Evolutionary conservation across 306 rosid genomes (phyloP).

Genomic region (Cicer chorassanicum): DNA sequence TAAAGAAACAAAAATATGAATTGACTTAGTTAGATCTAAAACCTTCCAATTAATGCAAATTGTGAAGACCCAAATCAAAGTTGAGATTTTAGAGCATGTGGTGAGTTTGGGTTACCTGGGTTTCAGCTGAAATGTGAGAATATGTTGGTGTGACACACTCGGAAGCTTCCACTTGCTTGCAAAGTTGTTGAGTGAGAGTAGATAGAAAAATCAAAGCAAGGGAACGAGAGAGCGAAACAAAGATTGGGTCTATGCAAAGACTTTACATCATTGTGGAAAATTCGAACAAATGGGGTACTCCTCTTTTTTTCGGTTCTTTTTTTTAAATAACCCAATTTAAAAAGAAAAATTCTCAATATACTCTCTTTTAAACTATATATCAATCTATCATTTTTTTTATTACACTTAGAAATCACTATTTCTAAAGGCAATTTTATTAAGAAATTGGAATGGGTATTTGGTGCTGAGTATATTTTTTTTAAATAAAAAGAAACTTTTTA

Average conservation of each 20-base stretch:
- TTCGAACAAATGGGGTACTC: neutral
- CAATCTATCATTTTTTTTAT: no score
- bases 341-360: no score
- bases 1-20: neutral
- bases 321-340: no score
- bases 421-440: no score
- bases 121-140: slow-evolving; percentile 37
- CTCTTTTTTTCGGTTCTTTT: no score
- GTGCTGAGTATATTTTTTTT: no score
- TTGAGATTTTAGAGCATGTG: neutral
- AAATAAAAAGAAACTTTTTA: no score
- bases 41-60: neutral
- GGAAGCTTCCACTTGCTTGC: slow-evolving; percentile 15
- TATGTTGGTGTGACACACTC: slow-evolving; percentile 19
- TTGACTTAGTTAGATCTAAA: slow-evolving; percentile 42
- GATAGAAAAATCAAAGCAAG: neutral
- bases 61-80: slow-evolving; percentile 26
- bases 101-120: slow-evolving; percentile 45
- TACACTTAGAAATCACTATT: no score
- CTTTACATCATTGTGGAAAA: neutral
- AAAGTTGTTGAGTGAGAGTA: neutral
- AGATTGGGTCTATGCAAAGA: neutral
- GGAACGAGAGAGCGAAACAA: neutral
- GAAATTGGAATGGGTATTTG: no score
- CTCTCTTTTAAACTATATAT: no score